Conservation (phyloP, 2,329 filamentous ascomycete genomes). For the Xylaria sp. region DNA sequence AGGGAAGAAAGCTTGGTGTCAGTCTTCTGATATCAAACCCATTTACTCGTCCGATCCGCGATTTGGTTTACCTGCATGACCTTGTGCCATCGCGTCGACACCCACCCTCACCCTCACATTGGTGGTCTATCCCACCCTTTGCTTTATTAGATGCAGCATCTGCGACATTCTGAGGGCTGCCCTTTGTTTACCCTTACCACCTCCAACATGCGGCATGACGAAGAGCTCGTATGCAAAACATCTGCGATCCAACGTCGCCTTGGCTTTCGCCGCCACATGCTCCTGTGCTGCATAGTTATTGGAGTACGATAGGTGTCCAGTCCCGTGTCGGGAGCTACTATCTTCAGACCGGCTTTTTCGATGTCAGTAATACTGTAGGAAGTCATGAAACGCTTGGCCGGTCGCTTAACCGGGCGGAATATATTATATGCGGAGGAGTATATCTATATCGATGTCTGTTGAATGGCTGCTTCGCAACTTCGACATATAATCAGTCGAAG, state of each 20-base stretch:
- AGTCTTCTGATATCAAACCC: too few species aligned
- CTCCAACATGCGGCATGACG: constrained; percentile 36
- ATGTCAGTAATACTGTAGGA: background rate
- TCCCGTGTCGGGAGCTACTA: background rate
- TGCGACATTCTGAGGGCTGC: constrained; percentile 10
- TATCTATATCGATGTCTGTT: background rate
- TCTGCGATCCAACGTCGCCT: constrained; percentile 25
- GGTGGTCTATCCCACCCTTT: constrained; percentile 16
- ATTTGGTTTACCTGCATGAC: constrained; percentile 16
- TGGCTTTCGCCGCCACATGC: constrained; percentile 12
- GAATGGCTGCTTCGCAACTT: background rate
- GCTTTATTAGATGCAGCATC: background rate
- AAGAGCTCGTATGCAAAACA: constrained; percentile 31
- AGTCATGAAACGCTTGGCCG: background rate
- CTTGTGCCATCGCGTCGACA: constrained; percentile 23
- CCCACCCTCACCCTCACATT: constrained; percentile 8
- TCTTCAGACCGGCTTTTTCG: background rate
- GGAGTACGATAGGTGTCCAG: background rate
- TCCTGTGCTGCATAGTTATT: background rate
- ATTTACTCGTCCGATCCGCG: background rate
- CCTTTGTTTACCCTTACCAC: constrained; percentile 16
- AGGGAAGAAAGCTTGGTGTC: background rate
- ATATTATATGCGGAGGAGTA: background rate
- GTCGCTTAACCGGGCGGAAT: background rate
- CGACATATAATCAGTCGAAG: background rate